A percentile compares a stretch with the other conserved stretches of the same genome.
Evolutionary conservation across 768 basidiomycete species (phyloP).

Genomic region (Calocybe cyanea): DNA sequence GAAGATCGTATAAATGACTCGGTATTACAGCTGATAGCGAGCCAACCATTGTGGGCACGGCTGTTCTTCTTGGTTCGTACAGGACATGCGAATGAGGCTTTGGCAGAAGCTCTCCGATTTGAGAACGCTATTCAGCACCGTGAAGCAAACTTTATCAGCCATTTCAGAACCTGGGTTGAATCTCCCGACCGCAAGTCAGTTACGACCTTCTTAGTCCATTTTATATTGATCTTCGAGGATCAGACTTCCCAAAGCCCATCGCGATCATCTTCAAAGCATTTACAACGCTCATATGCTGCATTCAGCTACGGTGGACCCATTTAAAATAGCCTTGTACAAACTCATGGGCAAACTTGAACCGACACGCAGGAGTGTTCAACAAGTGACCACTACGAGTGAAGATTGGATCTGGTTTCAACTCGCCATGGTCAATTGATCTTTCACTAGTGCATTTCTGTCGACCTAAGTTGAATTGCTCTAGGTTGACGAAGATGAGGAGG

Average conservation of each 20-base stretch:
- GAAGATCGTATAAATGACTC: conserved; percentile 1
- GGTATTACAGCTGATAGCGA: conserved; percentile 66
- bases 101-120: conserved; percentile 67
- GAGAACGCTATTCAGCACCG: conserved; percentile 71
- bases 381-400: conserved; percentile 89
- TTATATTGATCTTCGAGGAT: not conserved
- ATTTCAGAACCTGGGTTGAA: conserved; percentile 82
- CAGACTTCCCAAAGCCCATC: conserved; percentile 68
- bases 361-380: conserved; percentile 67
- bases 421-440: conserved; percentile 53
- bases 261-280: conserved; percentile 75
- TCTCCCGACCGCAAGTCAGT: conserved; percentile 68
- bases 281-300: conserved; percentile 91
- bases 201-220: not conserved
- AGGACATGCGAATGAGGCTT: conserved; percentile 77
- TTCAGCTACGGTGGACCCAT: conserved; percentile 84
- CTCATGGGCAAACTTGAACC: conserved; percentile 92
- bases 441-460: not conserved
- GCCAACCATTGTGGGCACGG: conserved; percentile 90
- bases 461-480: conserved; percentile 20
- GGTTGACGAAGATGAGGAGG: conserved; percentile 82
- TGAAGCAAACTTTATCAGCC: conserved; percentile 78
- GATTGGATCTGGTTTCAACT: conserved; percentile 99
- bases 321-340: conserved; percentile 95
- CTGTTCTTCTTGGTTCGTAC: conserved; percentile 90